These are phyloP conservation scores for Lophiostoma macrostomum DNA, from an alignment of 495 filamentous ascomycete genomes.

Conservation along the genomic window DNA sequence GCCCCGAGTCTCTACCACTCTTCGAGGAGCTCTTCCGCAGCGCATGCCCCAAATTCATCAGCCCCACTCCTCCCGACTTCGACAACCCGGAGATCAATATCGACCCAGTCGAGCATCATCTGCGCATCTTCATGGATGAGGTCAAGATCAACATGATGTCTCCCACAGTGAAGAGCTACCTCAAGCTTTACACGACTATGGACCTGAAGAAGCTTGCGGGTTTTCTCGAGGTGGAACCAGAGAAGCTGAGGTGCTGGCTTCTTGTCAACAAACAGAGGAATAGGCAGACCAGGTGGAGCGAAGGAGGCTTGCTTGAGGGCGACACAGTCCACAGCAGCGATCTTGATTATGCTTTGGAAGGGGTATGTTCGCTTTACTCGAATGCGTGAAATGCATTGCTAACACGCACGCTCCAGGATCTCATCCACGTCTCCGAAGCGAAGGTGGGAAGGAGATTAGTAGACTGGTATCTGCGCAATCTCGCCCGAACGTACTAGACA, in stretches of 20 bases:
- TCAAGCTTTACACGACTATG: slow-evolving; percentile 99
- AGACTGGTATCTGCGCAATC: slow-evolving; percentile 97
- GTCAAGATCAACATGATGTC: slow-evolving; percentile 95
- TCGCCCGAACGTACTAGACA: slow-evolving; percentile 79
- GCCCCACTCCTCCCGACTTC: slow-evolving; percentile 92
- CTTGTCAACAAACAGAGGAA: slow-evolving; percentile 97
- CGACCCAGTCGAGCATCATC: slow-evolving; percentile 96
- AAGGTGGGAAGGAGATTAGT: slow-evolving; percentile 96
- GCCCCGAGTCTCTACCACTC: slow-evolving; percentile 87
- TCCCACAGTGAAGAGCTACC: slow-evolving; percentile 93
- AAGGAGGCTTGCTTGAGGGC: slow-evolving; percentile 84
- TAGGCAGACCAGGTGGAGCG: slow-evolving; percentile 92
- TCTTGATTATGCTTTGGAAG: slow-evolving; percentile 94
- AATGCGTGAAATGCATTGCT: slow-evolving; percentile 9
- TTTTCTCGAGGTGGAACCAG: slow-evolving; percentile 91
- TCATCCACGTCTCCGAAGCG: slow-evolving; percentile 97
- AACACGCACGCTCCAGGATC: slow-evolving; percentile 55
- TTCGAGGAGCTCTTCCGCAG: slow-evolving; percentile 96
- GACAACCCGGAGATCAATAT: slow-evolving; percentile 91
- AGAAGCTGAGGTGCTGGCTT: slow-evolving; percentile 84
- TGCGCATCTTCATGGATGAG: slow-evolving; percentile 97
- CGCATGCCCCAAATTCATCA: slow-evolving; percentile 99
- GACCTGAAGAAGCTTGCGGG: slow-evolving; percentile 96
- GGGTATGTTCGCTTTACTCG: slow-evolving; percentile 52
- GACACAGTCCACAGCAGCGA: slow-evolving; percentile 88